Percentiles rank a stretch among this genome's conserved stretches.
Evolutionary conservation across 345 rosid genomes (phyloP).

Genomic region (Euphorbia pulcherrima): DNA sequence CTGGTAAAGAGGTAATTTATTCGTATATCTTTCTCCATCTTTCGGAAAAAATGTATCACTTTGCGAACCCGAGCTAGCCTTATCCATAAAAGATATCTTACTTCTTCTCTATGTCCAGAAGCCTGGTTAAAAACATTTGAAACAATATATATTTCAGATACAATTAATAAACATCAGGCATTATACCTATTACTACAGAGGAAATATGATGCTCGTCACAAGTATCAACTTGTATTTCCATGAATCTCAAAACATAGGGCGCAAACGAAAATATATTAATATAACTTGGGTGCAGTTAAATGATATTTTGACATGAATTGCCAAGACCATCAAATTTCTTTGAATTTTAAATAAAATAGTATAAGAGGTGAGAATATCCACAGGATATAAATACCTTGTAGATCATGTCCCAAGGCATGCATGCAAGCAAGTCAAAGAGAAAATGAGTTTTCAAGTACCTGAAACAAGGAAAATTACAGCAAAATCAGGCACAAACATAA

Average conservation of each 20-base stretch:
- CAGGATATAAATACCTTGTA: slow-evolving; percentile 50
- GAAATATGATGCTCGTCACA: background rate
- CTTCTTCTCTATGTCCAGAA: slow-evolving; percentile 55
- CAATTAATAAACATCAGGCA: background rate
- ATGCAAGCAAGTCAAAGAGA: slow-evolving; percentile 58
- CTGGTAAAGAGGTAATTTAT: slow-evolving; percentile 68
- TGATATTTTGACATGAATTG: background rate
- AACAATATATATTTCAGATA: background rate
- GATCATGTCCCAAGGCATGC: slow-evolving; percentile 82
- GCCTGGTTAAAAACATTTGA: slow-evolving; percentile 32
- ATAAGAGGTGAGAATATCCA: background rate
- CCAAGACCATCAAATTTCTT: background rate
- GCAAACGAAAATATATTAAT: background rate
- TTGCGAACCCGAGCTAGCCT: slow-evolving; percentile 64
- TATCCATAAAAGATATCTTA: slow-evolving; percentile 75
- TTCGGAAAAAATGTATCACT: slow-evolving; percentile 46
- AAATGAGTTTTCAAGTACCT: slow-evolving; percentile 80
- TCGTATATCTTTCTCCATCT: slow-evolving; percentile 70
- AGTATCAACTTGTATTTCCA: background rate
- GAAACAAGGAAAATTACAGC: slow-evolving; percentile 2
- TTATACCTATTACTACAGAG: background rate
- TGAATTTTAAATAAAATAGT: background rate
- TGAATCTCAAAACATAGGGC: background rate
- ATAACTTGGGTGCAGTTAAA: background rate
- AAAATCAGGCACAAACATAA: background rate